These are phyloP conservation scores for Podaxis mareebaensis DNA, from an alignment of 768 basidiomycete species.

Conservation along the genomic window DNA sequence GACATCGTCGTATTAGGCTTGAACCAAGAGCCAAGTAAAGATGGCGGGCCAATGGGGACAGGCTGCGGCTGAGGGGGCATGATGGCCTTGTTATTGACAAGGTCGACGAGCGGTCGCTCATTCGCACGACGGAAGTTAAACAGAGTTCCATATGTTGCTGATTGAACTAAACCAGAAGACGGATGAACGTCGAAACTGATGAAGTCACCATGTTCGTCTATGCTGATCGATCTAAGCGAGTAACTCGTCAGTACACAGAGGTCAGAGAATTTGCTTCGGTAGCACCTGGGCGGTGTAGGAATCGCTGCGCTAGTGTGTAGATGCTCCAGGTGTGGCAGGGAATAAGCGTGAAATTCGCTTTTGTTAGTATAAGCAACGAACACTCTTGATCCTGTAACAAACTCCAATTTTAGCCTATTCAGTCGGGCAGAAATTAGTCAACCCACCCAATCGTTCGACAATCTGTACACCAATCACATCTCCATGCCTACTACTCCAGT, in stretches of 20 bases:
- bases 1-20: constrained; percentile 49
- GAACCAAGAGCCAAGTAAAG: constrained; percentile 58
- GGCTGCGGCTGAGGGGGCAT: constrained; percentile 64
- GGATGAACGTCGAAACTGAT: constrained; percentile 42
- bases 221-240: constrained; percentile 33
- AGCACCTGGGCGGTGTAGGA: constrained; percentile 34
- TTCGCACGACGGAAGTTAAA: constrained; percentile 58
- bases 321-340: constrained; percentile 62
- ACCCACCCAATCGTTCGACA: constrained; percentile 60
- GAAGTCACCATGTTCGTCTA: constrained; percentile 58
- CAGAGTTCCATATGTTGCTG: constrained; percentile 54
- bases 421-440: not conserved
- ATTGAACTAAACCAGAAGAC: constrained; percentile 33
- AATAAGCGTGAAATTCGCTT: constrained; percentile 53
- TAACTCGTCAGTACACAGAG: not conserved
- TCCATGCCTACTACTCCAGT: constrained; percentile 60
- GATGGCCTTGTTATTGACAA: constrained; percentile 38
- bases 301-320: constrained; percentile 47
- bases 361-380: constrained; percentile 57
- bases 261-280: not conserved
- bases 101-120: constrained; percentile 51
- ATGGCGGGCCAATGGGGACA: constrained; percentile 57
- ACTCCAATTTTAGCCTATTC: constrained; percentile 1
- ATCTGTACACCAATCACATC: constrained; percentile 51
- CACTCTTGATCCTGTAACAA: constrained; percentile 45